These are phyloP conservation scores for Neonectria hederae DNA, from an alignment of 2,329 filamentous ascomycete species.

Conservation along the genomic window DNA sequence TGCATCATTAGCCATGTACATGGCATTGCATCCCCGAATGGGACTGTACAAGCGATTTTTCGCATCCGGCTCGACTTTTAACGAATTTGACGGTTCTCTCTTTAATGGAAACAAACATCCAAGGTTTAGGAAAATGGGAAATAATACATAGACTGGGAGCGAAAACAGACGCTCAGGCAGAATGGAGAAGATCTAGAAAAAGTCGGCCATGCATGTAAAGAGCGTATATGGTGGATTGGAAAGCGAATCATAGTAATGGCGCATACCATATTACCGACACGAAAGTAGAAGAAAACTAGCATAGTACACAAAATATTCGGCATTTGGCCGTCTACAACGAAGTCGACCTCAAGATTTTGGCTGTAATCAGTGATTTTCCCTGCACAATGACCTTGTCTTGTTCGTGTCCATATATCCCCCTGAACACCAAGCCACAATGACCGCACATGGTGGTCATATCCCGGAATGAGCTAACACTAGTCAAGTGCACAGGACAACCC, in stretches of 20 bases:
- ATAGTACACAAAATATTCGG: constrained; percentile 28
- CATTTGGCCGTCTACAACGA: constrained; percentile 2
- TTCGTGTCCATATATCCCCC: neutral
- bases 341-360: neutral
- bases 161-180: constrained; percentile 33
- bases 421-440: neutral
- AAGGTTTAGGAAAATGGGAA: constrained; percentile 14
- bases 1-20: neutral
- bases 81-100: constrained; percentile 42
- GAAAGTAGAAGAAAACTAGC: constrained; percentile 37
- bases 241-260: constrained; percentile 33
- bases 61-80: constrained; percentile 26
- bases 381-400: too few species aligned
- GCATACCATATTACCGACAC: constrained; percentile 30
- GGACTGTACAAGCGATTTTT: constrained; percentile 13
- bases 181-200: constrained; percentile 33
- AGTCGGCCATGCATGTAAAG: constrained; percentile 20
- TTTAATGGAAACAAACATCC: constrained; percentile 7
- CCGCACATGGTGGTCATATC: neutral
- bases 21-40: neutral
- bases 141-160: constrained; percentile 35
- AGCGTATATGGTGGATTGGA: constrained; percentile 14
- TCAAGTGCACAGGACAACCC: neutral
- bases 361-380: neutral
- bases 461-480: neutral